Conservation (phyloP, 805 yeast genomes). For the Kuraishia cidri region DNA sequence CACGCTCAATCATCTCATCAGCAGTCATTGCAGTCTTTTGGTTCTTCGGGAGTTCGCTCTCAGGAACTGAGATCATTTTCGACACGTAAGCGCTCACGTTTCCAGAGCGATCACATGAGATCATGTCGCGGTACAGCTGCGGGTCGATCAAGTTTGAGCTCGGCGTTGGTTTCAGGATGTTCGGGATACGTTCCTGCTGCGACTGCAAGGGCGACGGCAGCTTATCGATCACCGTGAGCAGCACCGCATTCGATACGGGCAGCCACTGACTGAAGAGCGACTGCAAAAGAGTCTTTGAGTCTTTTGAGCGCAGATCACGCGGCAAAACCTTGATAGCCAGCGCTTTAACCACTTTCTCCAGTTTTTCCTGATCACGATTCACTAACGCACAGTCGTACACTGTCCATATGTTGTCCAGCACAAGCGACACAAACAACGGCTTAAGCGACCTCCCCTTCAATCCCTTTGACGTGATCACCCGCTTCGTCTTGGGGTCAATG, state of each 20-base stretch:
- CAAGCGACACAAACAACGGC: constrained; percentile 81
- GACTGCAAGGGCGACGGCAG: constrained; percentile 79
- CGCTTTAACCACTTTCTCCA: constrained; percentile 68
- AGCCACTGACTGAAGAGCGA: constrained; percentile 87
- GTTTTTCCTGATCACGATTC: constrained; percentile 58
- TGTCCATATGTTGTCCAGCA: constrained; percentile 88
- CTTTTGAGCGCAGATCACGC: constrained; percentile 75
- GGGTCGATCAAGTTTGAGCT: constrained; percentile 38
- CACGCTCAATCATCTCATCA: constrained; percentile 55
- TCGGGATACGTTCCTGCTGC: constrained; percentile 64
- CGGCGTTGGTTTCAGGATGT: constrained; percentile 53
- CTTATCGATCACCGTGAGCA: constrained; percentile 76
- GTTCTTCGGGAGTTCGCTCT: constrained; percentile 63
- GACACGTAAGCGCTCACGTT: constrained; percentile 76
- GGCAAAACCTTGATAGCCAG: constrained; percentile 61
- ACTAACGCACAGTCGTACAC: constrained; percentile 66
- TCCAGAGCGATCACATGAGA: constrained; percentile 57
- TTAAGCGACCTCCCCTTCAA: constrained; percentile 53
- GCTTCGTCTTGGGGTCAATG: constrained; percentile 84
- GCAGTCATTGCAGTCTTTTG: constrained; percentile 30
- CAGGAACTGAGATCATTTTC: constrained; percentile 81
- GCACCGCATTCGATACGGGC: constrained; percentile 80
- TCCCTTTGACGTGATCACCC: constrained; percentile 60
- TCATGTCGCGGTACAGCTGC: constrained; percentile 44
- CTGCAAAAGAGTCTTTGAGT: constrained; percentile 51